Percentiles rank a stretch among this genome's conserved stretches.
Evolutionary conservation across 2,329 filamentous ascomycete species (phyloP).

Genomic region (Alternaria sp.): DNA sequence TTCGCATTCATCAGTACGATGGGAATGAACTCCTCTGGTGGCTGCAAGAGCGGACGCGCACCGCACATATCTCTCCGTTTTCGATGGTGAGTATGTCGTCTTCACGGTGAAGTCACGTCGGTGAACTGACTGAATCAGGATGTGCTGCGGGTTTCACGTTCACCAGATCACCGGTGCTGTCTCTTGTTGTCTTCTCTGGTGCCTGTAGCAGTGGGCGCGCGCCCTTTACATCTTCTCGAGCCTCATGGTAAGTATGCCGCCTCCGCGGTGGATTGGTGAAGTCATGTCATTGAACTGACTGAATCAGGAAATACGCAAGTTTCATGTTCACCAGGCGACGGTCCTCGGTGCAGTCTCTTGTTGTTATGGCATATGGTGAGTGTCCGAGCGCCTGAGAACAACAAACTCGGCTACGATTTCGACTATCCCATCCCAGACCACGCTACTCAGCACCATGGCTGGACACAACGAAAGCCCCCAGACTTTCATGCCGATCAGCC

Average conservation of each 20-base stretch:
- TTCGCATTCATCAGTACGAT: background rate
- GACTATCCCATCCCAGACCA: background rate
- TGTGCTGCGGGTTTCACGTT: background rate
- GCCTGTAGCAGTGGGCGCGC: background rate
- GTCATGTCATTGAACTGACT: background rate
- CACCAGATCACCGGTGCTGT: background rate
- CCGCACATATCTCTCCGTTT: too few relatives aligned
- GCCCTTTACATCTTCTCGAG: background rate
- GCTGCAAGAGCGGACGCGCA: too few relatives aligned
- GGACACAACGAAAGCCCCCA: constrained; percentile 17
- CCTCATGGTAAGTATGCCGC: background rate
- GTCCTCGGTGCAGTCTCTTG: background rate
- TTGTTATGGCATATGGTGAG: background rate
- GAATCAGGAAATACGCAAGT: background rate
- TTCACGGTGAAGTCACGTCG: background rate
- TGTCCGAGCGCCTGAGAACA: background rate
- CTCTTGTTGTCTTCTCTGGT: background rate
- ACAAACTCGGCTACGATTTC: background rate
- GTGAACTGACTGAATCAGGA: background rate
- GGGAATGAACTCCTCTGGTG: background rate
- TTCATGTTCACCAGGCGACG: background rate
- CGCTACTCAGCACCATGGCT: background rate
- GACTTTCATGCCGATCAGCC: background rate
- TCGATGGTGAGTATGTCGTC: background rate
- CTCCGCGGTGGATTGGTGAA: background rate